These are phyloP conservation scores for Gonium pectorale DNA, from an alignment of 139 green algal species.

Conservation along the genomic window DNA sequence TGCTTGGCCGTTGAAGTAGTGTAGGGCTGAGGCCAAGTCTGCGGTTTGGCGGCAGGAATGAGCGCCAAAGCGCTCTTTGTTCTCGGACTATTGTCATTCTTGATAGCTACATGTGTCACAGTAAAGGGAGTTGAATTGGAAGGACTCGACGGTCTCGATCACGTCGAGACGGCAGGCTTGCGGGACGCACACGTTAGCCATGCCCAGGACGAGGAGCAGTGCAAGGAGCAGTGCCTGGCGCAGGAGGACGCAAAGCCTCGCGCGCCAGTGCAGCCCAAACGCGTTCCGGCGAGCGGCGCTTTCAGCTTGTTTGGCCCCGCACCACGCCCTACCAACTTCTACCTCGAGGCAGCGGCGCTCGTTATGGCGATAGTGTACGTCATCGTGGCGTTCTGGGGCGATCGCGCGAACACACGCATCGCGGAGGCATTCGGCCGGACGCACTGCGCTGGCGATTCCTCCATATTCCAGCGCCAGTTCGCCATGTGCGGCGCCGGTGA, in stretches of 20 bases:
- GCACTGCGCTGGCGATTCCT: not conserved
- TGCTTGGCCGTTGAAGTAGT: no score
- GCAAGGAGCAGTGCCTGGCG: not conserved
- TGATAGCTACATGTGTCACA: no score
- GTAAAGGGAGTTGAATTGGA: slow-evolving; percentile 16
- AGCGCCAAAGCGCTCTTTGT: no score
- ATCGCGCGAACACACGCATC: not conserved
- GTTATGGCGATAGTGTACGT: not conserved
- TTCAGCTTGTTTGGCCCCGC: not conserved
- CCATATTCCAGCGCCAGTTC: slow-evolving; percentile 28
- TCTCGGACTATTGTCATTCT: no score
- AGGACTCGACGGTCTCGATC: slow-evolving; percentile 1
- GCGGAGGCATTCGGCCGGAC: not conserved
- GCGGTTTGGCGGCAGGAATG: no score
- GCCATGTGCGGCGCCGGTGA: slow-evolving; percentile 9
- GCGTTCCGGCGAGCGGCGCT: not conserved
- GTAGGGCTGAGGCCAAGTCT: no score
- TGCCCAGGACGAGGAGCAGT: not conserved
- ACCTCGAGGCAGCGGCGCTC: not conserved
- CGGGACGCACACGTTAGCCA: not conserved
- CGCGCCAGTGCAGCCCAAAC: not conserved
- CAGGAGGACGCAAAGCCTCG: not conserved
- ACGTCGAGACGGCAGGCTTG: not conserved
- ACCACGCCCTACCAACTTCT: not conserved
- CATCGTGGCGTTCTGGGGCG: not conserved